Conservation (phyloP, 2,329 filamentous ascomycete species). For the Westerdykella aurantiaca region DNA sequence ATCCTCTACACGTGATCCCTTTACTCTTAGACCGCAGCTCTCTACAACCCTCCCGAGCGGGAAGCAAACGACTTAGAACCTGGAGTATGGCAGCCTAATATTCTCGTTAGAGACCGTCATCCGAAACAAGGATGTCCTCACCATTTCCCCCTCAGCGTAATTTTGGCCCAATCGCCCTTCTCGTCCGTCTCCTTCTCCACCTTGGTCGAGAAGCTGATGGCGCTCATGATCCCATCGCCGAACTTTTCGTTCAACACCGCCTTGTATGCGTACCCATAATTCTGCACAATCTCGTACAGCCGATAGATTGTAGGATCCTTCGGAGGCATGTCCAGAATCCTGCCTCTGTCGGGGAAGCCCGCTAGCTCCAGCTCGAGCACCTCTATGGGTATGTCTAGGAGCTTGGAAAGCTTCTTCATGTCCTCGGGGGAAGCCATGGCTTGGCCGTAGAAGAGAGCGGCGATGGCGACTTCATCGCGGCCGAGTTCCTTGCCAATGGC, state of each 20-base stretch:
- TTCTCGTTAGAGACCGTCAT: constrained; percentile 8
- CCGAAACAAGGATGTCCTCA: constrained; percentile 39
- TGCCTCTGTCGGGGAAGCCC: constrained; percentile 75
- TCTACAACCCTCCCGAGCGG: too few relatives aligned
- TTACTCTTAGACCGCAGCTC: too few relatives aligned
- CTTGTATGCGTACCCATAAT: constrained; percentile 95
- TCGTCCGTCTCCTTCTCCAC: constrained; percentile 91
- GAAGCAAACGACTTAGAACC: constrained; percentile 34
- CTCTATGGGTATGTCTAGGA: constrained; percentile 57
- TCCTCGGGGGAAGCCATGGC: constrained; percentile 67
- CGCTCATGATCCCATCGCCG: constrained; percentile 84
- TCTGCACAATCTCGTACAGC: constrained; percentile 90
- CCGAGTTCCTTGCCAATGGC: constrained; percentile 66
- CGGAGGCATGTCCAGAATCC: constrained; percentile 74
- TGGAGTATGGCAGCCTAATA: constrained; percentile 45
- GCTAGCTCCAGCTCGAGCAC: constrained; percentile 57
- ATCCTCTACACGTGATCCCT: too few relatives aligned
- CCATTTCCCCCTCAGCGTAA: constrained; percentile 80
- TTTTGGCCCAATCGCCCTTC: constrained; percentile 78
- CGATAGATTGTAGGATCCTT: constrained; percentile 84
- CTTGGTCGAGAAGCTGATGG: constrained; percentile 82
- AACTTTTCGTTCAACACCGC: constrained; percentile 90
- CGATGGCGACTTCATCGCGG: constrained; percentile 76
- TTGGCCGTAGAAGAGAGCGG: constrained; percentile 88
- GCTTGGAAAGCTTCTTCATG: constrained; percentile 57